Conservation (phyloP, 805 yeast genomes). For the Candida mattraensis region DNA sequence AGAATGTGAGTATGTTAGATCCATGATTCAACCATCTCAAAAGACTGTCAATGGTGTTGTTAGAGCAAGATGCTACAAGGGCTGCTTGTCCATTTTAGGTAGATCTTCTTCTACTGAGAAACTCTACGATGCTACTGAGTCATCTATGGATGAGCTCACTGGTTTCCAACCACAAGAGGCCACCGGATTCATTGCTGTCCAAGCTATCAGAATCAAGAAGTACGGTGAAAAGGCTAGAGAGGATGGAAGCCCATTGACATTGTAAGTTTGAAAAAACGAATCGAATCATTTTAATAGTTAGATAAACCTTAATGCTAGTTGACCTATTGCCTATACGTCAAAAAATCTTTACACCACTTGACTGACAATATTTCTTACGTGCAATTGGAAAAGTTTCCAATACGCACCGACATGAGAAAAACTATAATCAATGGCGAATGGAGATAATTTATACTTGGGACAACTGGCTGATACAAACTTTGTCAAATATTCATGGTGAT, state of each 20-base stretch:
- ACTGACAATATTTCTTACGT: too few relatives aligned
- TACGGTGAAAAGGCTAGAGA: constrained; percentile 94
- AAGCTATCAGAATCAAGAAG: constrained; percentile 97
- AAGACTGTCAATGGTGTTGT: constrained; percentile 94
- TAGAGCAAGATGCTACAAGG: constrained; percentile 92
- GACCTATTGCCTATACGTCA: too few relatives aligned
- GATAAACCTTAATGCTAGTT: too few relatives aligned
- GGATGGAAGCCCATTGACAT: constrained; percentile 55
- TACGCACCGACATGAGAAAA: too few relatives aligned
- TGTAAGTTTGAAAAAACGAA: too few relatives aligned
- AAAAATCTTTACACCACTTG: too few relatives aligned
- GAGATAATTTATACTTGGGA: too few relatives aligned
- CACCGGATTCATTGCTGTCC: constrained; percentile 95
- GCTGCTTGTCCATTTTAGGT: constrained; percentile 79
- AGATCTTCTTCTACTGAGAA: constrained; percentile 95
- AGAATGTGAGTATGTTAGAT: constrained; percentile 93
- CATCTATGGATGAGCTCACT: constrained; percentile 98
- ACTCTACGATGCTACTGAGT: constrained; percentile 95
- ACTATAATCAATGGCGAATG: too few relatives aligned
- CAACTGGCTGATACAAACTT: too few relatives aligned
- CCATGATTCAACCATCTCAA: constrained; percentile 94
- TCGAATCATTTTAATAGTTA: too few relatives aligned
- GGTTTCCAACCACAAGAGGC: constrained; percentile 98
- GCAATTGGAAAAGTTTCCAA: too few relatives aligned
- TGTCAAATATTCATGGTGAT: too few relatives aligned